Conservation (phyloP, 768 basidiomycete genomes). For the Mycena capillaripes region DNA sequence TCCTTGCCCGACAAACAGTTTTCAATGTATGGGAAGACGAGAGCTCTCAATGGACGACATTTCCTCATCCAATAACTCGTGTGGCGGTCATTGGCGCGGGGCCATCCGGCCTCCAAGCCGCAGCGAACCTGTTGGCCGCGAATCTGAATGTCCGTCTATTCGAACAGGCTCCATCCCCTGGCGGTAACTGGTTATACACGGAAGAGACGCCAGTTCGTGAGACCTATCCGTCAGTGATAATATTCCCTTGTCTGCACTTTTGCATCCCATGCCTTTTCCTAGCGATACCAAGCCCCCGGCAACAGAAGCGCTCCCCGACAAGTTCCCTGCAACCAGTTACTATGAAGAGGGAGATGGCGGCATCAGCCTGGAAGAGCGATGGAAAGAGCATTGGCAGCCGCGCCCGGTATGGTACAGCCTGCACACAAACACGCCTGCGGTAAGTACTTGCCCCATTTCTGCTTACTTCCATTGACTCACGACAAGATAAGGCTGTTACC, state of each 20-base stretch:
- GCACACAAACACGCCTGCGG: conserved; percentile 36
- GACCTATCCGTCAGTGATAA: conserved; percentile 34
- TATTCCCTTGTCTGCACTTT: not conserved
- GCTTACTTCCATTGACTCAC: not conserved
- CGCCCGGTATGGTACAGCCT: conserved; percentile 36
- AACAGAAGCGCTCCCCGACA: not conserved
- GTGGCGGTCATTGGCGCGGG: conserved; percentile 33
- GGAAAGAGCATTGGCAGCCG: conserved; percentile 39
- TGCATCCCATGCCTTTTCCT: not conserved
- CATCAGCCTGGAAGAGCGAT: conserved; percentile 27
- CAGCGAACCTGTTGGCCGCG: conserved; percentile 6
- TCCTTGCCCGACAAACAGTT: not conserved
- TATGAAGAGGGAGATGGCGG: conserved; percentile 37
- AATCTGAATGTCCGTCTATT: conserved; percentile 38
- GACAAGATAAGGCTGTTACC: conserved; percentile 1
- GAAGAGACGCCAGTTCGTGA: conserved; percentile 37
- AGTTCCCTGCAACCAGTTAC: conserved; percentile 27
- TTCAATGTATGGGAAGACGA: not conserved
- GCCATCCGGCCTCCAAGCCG: conserved; percentile 35
- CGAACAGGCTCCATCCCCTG: conserved; percentile 39
- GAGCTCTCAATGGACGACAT: conserved; percentile 7
- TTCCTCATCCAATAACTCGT: conserved; percentile 13
- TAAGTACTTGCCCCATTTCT: not conserved
- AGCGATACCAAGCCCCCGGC: not conserved
- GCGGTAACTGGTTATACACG: conserved; percentile 40